Evolutionary conservation across 306 rosid species (phyloP), one percentile per base, ranked within the genome.

Genomic region (Luffa aegyptiaca): DNA sequence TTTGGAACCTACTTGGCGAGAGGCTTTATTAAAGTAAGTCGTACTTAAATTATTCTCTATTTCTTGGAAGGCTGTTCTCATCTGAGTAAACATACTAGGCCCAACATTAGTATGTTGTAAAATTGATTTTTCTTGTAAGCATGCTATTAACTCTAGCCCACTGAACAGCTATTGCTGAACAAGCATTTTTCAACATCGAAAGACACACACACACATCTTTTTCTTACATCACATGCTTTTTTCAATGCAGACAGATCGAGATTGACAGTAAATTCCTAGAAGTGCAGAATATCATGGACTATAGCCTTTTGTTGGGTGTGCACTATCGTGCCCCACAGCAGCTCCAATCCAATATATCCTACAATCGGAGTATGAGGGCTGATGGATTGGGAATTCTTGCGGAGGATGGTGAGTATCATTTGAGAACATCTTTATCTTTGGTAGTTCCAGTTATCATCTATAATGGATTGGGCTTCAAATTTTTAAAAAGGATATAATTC

Each of bases 1-100:
- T 87, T 87, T 95, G 92, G 99, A 95, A 72, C 99, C 97, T 35
- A 93, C 97, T 79, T 95, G 99, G 99, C 86, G 94, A 79, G 94
- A 85, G 80, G 90, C 90, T 84, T 89, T 95, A 80, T 69, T 95
- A 59, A 81, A 86, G 99, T 95, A 89, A 83, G 97, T 82, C 71
- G n/a, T 55, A 39, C 81, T 77, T 81, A 18, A 71, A 68, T 26
- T 37, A 16, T 17, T 31, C 21, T 79, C 68, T 68, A 45, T 68
- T 4, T 66, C 68, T 42, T 20, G 18, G 0, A 63, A 66, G 68
- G 63, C 55, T 68, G 20, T 35, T 31, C 31, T 49, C 36, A 3
- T 55, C 21, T 39, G 12, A 57, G 8, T 17, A 48, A 75, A 42
- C 31, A 5, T 10, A 33, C 49, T 18, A 72, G 58, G 17, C 41